These are phyloP conservation scores for Strobilomyces dryophilus DNA, from an alignment of 768 basidiomycete species.

Conservation along the genomic window DNA sequence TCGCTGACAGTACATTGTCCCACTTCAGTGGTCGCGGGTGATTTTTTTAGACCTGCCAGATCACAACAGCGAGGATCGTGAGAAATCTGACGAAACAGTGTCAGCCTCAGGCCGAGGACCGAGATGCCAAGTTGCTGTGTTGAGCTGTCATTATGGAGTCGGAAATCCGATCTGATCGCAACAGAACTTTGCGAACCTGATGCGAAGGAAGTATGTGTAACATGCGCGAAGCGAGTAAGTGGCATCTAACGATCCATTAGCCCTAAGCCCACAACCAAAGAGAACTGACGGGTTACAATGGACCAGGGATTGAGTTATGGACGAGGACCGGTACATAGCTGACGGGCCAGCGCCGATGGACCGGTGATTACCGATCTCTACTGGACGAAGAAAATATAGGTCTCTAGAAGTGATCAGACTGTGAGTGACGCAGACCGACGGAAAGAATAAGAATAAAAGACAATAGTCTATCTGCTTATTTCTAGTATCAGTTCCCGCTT, in stretches of 20 bases:
- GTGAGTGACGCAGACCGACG: too few species aligned
- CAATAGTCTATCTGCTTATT: too few species aligned
- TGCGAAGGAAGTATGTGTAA: background rate
- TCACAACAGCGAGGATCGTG: conserved; percentile 1
- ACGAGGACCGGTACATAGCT: too few species aligned
- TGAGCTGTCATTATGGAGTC: background rate
- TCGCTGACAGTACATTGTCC: background rate
- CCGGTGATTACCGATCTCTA: background rate
- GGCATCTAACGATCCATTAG: background rate
- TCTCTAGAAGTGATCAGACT: too few species aligned
- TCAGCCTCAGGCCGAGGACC: background rate
- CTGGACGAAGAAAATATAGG: too few species aligned
- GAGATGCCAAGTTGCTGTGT: background rate
- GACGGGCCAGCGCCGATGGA: background rate
- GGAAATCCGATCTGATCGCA: background rate
- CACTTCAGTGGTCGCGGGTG: background rate
- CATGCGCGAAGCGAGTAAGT: background rate
- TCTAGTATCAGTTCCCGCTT: too few species aligned
- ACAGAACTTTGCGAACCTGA: background rate
- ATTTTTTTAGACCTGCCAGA: background rate
- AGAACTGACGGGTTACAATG: background rate
- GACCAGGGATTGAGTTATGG: too few species aligned
- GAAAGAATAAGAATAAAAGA: too few species aligned
- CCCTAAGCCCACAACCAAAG: background rate
- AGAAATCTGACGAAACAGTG: conserved; percentile 1